Percentiles rank a stretch among this genome's conserved stretches.
Conservation (phyloP, 2,329 filamentous ascomycete genomes). For the Diaporthe helianthi region DNA sequence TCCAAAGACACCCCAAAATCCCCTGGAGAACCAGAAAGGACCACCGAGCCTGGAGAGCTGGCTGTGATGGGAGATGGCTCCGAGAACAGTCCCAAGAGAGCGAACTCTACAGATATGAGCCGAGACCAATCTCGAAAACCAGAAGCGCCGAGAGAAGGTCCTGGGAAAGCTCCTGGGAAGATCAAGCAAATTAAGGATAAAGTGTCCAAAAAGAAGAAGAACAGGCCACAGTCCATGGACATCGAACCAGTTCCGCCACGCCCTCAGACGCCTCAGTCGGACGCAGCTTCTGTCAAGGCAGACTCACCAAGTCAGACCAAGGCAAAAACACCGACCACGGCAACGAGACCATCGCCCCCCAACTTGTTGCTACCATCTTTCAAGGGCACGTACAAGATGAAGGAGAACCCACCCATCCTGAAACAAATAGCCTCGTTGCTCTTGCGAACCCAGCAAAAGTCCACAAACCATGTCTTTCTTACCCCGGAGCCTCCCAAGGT, state of each 20-base stretch:
- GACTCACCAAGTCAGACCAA: slow-evolving; percentile 42
- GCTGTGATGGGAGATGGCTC: slow-evolving; percentile 65
- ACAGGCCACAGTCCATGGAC: slow-evolving; percentile 57
- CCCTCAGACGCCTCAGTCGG: slow-evolving; percentile 46
- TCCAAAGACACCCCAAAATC: slow-evolving; percentile 61
- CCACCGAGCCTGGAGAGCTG: slow-evolving; percentile 56
- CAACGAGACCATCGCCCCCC: slow-evolving; percentile 50
- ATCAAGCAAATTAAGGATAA: slow-evolving; percentile 41
- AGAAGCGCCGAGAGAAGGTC: slow-evolving; percentile 46
- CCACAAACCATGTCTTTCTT: slow-evolving; percentile 75
- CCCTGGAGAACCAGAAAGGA: slow-evolving; percentile 40
- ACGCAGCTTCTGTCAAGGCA: slow-evolving; percentile 38
- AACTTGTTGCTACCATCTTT: slow-evolving; percentile 78
- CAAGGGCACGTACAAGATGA: slow-evolving; percentile 69
- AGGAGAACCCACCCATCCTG: slow-evolving; percentile 73
- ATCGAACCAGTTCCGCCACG: slow-evolving; percentile 49
- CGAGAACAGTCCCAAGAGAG: slow-evolving; percentile 59
- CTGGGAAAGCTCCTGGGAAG: slow-evolving; percentile 42
- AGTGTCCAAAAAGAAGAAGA: slow-evolving; percentile 50
- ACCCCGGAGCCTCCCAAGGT: slow-evolving; percentile 74
- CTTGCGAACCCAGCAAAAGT: slow-evolving; percentile 60
- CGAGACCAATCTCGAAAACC: slow-evolving; percentile 12
- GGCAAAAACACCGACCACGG: slow-evolving; percentile 51
- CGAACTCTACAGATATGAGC: slow-evolving; percentile 53
- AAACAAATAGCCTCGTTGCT: slow-evolving; percentile 68